A percentile compares a stretch with the other conserved stretches of the same genome.
Evolutionary conservation across 2,329 filamentous ascomycete genomes (phyloP).

Genomic region (Aspergillus sp.): DNA sequence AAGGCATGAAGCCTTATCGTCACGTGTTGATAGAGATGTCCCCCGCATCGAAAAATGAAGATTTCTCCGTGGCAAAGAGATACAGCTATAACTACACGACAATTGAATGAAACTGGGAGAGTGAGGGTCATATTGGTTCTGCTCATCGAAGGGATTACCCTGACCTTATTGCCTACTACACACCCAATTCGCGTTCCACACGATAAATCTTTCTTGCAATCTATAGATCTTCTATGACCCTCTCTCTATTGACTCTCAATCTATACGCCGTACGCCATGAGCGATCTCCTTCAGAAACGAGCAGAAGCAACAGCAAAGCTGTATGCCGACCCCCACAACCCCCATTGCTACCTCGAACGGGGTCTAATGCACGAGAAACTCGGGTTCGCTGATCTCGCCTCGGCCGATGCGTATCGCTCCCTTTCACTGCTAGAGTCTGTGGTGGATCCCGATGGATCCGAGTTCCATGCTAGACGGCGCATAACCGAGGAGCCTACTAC

Average conservation of each 20-base stretch:
- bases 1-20: neutral
- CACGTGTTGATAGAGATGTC: neutral
- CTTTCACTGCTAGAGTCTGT: conserved; percentile 83
- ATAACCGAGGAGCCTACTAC: conserved; percentile 15
- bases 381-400: conserved; percentile 84
- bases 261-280: conserved; percentile 20
- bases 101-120: no score
- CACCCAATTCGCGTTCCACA: neutral
- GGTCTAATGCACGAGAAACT: conserved; percentile 69
- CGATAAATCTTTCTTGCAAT: neutral
- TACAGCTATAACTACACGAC: no score
- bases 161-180: neutral
- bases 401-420: conserved; percentile 85
- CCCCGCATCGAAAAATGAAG: neutral
- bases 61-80: neutral
- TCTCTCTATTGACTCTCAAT: neutral
- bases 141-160: neutral
- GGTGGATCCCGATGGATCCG: conserved; percentile 67
- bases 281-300: conserved; percentile 41
- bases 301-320: conserved; percentile 52
- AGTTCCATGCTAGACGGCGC: conserved; percentile 68
- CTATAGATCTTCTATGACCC: neutral
- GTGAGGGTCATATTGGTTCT: neutral
- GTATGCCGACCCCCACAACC: conserved; percentile 41
- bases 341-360: conserved; percentile 47